Percentiles rank a stretch among this genome's conserved stretches.
These are phyloP conservation scores for Aurantiochytrium sp. DNA, from an alignment of 108 stramenopile genomes.

Conservation along the genomic window DNA sequence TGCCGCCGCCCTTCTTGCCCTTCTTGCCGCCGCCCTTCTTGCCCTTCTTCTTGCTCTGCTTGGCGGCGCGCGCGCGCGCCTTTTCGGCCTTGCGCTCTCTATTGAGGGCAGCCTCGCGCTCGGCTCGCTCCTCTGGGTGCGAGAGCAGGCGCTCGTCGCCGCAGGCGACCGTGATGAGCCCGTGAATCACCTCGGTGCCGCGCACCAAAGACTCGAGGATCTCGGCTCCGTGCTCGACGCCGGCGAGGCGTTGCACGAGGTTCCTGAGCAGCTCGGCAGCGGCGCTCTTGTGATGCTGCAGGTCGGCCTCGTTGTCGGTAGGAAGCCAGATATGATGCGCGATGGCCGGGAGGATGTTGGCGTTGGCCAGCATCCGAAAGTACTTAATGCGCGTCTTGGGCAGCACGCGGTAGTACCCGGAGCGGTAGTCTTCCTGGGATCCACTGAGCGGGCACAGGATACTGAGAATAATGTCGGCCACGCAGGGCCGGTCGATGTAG, in stretches of 20 bases:
- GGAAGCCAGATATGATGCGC: conserved; percentile 5
- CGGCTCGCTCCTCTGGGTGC: background rate
- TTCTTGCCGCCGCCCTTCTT: background rate
- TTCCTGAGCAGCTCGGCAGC: conserved; percentile 14
- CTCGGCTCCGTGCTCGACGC: background rate
- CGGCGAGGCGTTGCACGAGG: background rate
- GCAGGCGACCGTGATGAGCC: conserved; percentile 13
- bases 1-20: conserved; percentile 15
- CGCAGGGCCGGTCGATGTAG: background rate
- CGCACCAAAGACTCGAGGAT: background rate
- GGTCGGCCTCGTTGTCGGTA: background rate
- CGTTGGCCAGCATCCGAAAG: background rate
- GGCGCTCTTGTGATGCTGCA: conserved; percentile 11
- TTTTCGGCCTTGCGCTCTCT: background rate
- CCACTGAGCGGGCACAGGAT: background rate
- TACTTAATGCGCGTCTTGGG: background rate
- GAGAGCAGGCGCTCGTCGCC: background rate
- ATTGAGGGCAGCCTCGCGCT: background rate
- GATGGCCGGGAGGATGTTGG: background rate
- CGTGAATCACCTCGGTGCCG: background rate
- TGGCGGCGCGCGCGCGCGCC: background rate
- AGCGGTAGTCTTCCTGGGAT: background rate
- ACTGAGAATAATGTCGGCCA: background rate
- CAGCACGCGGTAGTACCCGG: background rate
- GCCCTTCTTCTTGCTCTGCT: background rate